phyloP scores from a whole-genome alignment of 768 basidiomycete genomes.

The Amanita brunnescens region DNA sequence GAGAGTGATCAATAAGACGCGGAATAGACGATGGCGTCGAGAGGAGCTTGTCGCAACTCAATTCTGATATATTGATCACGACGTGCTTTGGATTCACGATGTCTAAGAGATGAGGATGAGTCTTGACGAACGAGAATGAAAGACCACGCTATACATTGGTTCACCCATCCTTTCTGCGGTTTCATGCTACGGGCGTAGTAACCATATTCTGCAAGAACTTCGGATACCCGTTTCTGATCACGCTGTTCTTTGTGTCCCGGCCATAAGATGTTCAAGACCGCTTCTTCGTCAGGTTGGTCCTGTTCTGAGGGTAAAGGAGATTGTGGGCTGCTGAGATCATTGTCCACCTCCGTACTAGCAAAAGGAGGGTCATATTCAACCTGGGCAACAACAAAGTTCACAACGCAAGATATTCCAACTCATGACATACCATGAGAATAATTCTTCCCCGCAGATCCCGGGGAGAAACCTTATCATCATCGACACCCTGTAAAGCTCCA shows the following conservation, averaged over 20 bases:
- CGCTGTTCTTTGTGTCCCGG: constrained; percentile 13
- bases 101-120: constrained; percentile 15
- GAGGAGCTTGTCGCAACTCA: constrained; percentile 28
- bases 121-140: neutral
- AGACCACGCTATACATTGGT: constrained; percentile 19
- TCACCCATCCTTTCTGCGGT: constrained; percentile 42
- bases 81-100: constrained; percentile 37
- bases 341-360: constrained; percentile 13
- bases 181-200: constrained; percentile 59
- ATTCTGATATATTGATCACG: constrained; percentile 56
- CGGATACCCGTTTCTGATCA: constrained; percentile 29
- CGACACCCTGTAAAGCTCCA: constrained; percentile 26
- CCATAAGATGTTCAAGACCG: constrained; percentile 2
- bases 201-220: constrained; percentile 45
- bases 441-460: constrained; percentile 43
- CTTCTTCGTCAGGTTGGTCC: constrained; percentile 12
- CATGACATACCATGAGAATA: constrained; percentile 42
- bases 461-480: constrained; percentile 32
- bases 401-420: neutral
- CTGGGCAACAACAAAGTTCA: constrained; percentile 17
- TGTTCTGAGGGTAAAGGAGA: constrained; percentile 17
- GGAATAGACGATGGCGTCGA: constrained; percentile 24
- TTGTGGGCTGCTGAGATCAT: constrained; percentile 12
- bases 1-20: constrained; percentile 33
- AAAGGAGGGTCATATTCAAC: constrained; percentile 46